A percentile compares a stretch with the other conserved stretches of the same genome.
Conservation (phyloP, 192 early-diverging fungal genomes). For the Chytriomyces confervae region DNA sequence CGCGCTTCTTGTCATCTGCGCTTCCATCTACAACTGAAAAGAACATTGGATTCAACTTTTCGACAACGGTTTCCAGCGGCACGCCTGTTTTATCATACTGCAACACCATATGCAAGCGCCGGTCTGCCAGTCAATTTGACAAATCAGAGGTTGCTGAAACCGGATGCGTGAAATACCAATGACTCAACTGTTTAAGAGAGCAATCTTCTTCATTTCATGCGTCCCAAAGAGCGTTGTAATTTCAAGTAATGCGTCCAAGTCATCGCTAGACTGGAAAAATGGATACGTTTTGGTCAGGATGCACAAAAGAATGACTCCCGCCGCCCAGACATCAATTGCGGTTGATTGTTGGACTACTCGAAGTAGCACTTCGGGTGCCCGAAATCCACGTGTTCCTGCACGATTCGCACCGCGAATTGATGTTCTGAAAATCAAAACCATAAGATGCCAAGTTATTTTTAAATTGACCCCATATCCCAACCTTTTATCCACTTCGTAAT, state of each 20-base stretch:
- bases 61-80: slow-evolving; percentile 47
- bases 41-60: slow-evolving; percentile 44
- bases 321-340: slow-evolving; percentile 92
- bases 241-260: slow-evolving; percentile 85
- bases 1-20: slow-evolving; percentile 48
- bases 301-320: slow-evolving; percentile 83
- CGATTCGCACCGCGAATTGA: slow-evolving; percentile 76
- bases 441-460: slow-evolving; percentile 62
- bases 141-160: slow-evolving; percentile 13
- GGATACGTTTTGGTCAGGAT: slow-evolving; percentile 84
- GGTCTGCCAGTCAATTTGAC: slow-evolving; percentile 62
- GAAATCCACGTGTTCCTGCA: slow-evolving; percentile 90
- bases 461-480: slow-evolving; percentile 45
- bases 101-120: slow-evolving; percentile 62
- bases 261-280: slow-evolving; percentile 88
- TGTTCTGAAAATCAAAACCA: slow-evolving; percentile 49
- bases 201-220: slow-evolving; percentile 74
- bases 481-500: slow-evolving; percentile 1
- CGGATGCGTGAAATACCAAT: not conserved
- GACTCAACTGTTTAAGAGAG: slow-evolving; percentile 64
- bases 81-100: slow-evolving; percentile 43
- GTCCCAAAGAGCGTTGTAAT: slow-evolving; percentile 80
- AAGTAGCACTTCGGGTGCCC: slow-evolving; percentile 91
- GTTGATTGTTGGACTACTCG: slow-evolving; percentile 78
- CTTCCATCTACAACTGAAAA: slow-evolving; percentile 42